These are phyloP conservation scores for Asterophora parasitica DNA, from an alignment of 768 basidiomycete species.

Conservation along the genomic window DNA sequence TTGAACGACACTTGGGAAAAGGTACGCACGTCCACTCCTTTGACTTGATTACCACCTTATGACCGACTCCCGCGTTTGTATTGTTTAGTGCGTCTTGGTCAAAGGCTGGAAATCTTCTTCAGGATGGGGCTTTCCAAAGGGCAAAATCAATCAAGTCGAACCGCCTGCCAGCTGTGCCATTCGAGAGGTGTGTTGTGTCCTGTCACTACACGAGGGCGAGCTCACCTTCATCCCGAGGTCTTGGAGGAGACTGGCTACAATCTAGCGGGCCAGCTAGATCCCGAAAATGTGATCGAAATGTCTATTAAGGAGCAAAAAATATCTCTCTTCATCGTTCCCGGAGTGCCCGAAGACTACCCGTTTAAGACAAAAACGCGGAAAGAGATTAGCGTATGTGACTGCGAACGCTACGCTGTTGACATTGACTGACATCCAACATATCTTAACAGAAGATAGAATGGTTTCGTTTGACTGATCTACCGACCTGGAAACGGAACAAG, in stretches of 20 bases:
- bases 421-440: conserved; percentile 14
- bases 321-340: conserved; percentile 85
- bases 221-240: conserved; percentile 49
- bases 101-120: conserved; percentile 97
- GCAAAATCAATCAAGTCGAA: conserved; percentile 98
- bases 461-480: conserved; percentile 86
- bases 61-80: conserved; percentile 3
- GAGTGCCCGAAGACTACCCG: conserved; percentile 79
- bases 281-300: conserved; percentile 72
- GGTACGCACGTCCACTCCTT: conserved; percentile 40
- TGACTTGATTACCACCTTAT: conserved; percentile 5
- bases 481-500: conserved; percentile 86
- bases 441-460: conserved; percentile 84
- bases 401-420: not conserved
- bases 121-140: conserved; percentile 99
- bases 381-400: conserved; percentile 84
- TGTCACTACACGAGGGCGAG: conserved; percentile 1
- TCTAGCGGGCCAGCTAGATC: conserved; percentile 59
- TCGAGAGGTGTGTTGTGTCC: conserved; percentile 65
- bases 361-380: conserved; percentile 95
- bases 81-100: conserved; percentile 82
- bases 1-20: conserved; percentile 90
- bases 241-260: conserved; percentile 97
- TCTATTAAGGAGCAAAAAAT: conserved; percentile 89
- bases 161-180: conserved; percentile 79